Evolutionary conservation across 2,329 filamentous ascomycete genomes (phyloP), one percentile per base, ranked within the genome.

Genomic region (Drechslera avenae): DNA sequence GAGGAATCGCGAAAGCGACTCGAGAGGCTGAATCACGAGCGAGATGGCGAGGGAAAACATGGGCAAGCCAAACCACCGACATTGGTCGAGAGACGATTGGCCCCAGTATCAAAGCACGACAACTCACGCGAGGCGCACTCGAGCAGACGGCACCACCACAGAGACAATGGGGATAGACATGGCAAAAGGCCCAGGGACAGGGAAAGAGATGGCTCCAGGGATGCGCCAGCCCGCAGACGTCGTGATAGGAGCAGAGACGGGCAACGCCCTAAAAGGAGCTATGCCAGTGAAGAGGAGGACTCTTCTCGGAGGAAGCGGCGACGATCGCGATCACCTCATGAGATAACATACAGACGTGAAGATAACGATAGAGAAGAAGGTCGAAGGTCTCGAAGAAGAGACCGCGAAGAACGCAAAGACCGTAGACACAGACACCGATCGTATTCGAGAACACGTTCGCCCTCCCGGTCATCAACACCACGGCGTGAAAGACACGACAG

Each of bases 1-100:
- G 85, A 88, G 39, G 92, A 97, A 59, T 86, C 91, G 0, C 81
- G 82, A 54, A 85, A 85, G 3, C 85, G 90, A 16, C 81, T 96
- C 47, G 82, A 83, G 35, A 39, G 52, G n/a, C 63, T 75, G 57
- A 55, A 70, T 35, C 43, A 55, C 12, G 57, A 55, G 14, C 56
- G 50, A 5, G 48, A 58, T 50, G 62, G 39, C 52, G 50, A 30
- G 45, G 53, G 43, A 42, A 46, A 40, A 19, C 37, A 32, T 8
- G 50, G 46, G 14, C 34, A 54, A 10, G 57, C 58, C 45, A 60
- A 37, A 53, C 50, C 40, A 42, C 45, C 55, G 36, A 60, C 50
- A 48, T 60, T 53, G 37, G 50, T 47, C 3, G 61, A 63, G 17
- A 57, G 60, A 10, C 60, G 66, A 14, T 54, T 69, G 10, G 66